These are phyloP conservation scores for Vaccinium myrtillus DNA, from an alignment of 148 eudicot genomes.

Conservation along the genomic window DNA sequence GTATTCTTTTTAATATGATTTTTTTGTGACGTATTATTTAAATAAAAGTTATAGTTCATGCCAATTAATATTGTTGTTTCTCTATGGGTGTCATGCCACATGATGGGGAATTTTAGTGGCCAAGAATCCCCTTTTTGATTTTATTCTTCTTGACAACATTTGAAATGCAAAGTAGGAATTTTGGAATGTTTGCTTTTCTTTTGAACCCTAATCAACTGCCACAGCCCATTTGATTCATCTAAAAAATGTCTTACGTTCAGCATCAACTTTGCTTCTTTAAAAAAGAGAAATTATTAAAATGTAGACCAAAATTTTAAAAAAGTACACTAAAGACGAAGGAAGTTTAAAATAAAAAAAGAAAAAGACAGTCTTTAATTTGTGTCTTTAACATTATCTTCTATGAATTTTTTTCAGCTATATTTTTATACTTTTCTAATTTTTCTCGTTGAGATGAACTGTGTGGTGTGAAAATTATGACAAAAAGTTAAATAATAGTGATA, in stretches of 20 bases:
- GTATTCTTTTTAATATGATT: not conserved
- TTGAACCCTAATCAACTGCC: not conserved
- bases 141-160: conserved; percentile 2
- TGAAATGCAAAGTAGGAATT: not conserved
- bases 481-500: too few relatives aligned
- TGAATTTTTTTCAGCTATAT: too few relatives aligned
- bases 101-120: not conserved
- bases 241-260: not conserved
- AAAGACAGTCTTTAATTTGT: too few relatives aligned
- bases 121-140: not conserved
- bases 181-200: not conserved
- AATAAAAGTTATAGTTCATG: not conserved
- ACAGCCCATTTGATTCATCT: not conserved
- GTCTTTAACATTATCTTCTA: too few relatives aligned
- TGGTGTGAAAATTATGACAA: too few relatives aligned
- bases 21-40: not conserved
- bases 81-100: not conserved
- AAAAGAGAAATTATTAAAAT: not conserved
- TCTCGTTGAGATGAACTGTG: too few relatives aligned
- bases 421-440: too few relatives aligned
- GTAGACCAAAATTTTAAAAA: too few relatives aligned
- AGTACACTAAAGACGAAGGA: too few relatives aligned
- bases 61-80: not conserved
- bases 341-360: too few relatives aligned
- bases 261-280: not conserved